Conservation (phyloP, 148 eudicot genomes). For the Rhododendron henanense region DNA sequence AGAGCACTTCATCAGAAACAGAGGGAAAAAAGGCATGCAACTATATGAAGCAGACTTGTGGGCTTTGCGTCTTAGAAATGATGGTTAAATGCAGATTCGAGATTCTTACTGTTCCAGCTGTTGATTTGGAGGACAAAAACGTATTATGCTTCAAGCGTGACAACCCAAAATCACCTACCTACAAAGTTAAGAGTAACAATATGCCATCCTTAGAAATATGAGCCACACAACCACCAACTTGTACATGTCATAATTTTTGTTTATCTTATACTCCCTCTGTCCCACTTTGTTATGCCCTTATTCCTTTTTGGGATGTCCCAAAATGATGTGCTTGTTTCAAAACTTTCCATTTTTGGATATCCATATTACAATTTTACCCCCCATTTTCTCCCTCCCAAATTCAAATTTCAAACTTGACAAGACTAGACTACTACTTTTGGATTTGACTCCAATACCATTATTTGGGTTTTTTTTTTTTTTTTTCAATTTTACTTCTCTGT, state of each 20-base stretch:
- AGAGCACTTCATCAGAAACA: conserved; percentile 19
- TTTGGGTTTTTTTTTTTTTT: too few relatives aligned
- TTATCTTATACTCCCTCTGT: background rate
- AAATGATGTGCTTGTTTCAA: too few relatives aligned
- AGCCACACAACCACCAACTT: conserved; percentile 1
- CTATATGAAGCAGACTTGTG: background rate
- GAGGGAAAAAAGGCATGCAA: background rate
- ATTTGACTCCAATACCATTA: too few relatives aligned
- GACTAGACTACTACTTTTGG: too few relatives aligned
- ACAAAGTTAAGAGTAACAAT: conserved; percentile 20
- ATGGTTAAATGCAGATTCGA: background rate
- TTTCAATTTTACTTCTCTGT: too few relatives aligned
- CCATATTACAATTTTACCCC: too few relatives aligned
- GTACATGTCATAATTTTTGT: background rate
- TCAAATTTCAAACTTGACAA: too few relatives aligned
- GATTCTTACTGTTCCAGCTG: conserved; percentile 80
- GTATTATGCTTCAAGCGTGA: conserved; percentile 96
- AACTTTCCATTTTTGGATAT: too few relatives aligned
- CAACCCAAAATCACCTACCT: conserved; percentile 93
- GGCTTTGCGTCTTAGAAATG: background rate
- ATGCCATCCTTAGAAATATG: background rate
- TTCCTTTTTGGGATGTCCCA: too few relatives aligned
- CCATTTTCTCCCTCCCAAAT: too few relatives aligned
- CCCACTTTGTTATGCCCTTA: too few relatives aligned
- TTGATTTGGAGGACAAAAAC: conserved; percentile 86